Conservation (phyloP, 177 flowering plant genomes). For the Tripterygium wilfordii region DNA sequence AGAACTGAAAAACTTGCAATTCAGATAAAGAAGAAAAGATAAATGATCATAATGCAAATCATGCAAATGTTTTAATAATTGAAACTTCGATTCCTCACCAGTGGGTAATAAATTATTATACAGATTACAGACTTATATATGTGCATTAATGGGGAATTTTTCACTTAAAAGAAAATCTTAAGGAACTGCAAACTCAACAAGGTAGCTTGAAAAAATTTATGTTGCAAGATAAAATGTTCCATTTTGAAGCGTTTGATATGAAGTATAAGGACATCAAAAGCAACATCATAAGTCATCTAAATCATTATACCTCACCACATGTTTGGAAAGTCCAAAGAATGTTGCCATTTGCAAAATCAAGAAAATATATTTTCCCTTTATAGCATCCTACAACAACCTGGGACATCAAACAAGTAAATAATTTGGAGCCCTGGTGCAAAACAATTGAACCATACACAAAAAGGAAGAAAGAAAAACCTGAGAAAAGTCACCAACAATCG, state of each 20-base stretch:
- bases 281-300: not conserved
- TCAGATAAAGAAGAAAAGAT: not conserved
- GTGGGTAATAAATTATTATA: too few relatives aligned
- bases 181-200: too few relatives aligned
- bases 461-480: constrained; percentile 45
- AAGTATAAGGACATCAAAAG: not conserved
- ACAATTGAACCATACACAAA: not conserved
- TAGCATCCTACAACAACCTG: constrained; percentile 94
- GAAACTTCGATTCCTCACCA: too few relatives aligned
- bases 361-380: constrained; percentile 78
- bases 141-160: not conserved
- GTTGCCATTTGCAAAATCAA: constrained; percentile 58
- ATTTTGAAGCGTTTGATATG: not conserved
- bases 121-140: too few relatives aligned
- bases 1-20: not conserved
- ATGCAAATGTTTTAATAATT: too few relatives aligned
- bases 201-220: too few relatives aligned
- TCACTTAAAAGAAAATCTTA: not conserved
- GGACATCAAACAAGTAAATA: not conserved
- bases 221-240: not conserved
- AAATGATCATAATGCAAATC: not conserved
- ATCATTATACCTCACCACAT: constrained; percentile 50
- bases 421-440: constrained; percentile 1
- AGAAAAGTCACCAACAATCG: constrained; percentile 61
- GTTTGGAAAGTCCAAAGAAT: constrained; percentile 75